A percentile compares a stretch with the other conserved stretches of the same genome.
These are phyloP conservation scores for Scedosporium apiospermum DNA, from an alignment of 2,329 filamentous ascomycete species.

Conservation along the genomic window DNA sequence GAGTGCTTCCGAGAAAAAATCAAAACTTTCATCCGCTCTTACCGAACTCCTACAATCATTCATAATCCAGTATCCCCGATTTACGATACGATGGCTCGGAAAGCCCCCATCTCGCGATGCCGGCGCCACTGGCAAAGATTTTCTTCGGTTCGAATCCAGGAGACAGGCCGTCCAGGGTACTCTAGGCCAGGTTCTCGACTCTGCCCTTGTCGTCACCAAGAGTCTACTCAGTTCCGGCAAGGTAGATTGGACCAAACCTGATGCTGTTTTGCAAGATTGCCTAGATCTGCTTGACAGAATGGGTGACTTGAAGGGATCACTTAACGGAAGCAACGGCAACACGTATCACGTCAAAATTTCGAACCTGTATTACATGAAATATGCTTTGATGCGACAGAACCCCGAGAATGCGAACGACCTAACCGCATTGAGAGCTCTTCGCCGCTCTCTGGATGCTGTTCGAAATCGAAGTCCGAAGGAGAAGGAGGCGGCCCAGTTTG, in stretches of 20 bases:
- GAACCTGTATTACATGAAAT: conserved; percentile 60
- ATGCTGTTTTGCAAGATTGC: conserved; percentile 48
- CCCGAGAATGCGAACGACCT: conserved; percentile 28
- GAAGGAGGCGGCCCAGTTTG: conserved; percentile 48
- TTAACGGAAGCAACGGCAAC: conserved; percentile 19
- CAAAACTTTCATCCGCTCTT: conserved; percentile 12
- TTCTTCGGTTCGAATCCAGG: conserved; percentile 52
- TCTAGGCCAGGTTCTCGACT: conserved; percentile 50
- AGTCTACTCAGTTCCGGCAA: conserved; percentile 35
- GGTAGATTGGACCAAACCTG: conserved; percentile 44
- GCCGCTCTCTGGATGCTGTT: conserved; percentile 54
- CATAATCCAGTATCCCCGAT: conserved; percentile 48
- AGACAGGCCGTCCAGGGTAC: conserved; percentile 41
- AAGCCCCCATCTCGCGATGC: conserved; percentile 38
- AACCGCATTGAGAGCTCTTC: conserved; percentile 45
- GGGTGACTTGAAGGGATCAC: conserved; percentile 24
- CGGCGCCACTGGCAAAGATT: conserved; percentile 41
- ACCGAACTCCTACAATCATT: conserved; percentile 41
- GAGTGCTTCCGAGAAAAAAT: neutral
- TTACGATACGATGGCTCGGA: conserved; percentile 53
- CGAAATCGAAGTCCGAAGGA: conserved; percentile 43
- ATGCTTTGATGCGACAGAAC: conserved; percentile 39
- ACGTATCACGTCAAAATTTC: conserved; percentile 58
- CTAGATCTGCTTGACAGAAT: conserved; percentile 43
- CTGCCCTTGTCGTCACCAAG: conserved; percentile 47